Base-by-base conservation (phyloP, 2,329 filamentous ascomycete species). In the Penicillium janthinellum region DNA sequence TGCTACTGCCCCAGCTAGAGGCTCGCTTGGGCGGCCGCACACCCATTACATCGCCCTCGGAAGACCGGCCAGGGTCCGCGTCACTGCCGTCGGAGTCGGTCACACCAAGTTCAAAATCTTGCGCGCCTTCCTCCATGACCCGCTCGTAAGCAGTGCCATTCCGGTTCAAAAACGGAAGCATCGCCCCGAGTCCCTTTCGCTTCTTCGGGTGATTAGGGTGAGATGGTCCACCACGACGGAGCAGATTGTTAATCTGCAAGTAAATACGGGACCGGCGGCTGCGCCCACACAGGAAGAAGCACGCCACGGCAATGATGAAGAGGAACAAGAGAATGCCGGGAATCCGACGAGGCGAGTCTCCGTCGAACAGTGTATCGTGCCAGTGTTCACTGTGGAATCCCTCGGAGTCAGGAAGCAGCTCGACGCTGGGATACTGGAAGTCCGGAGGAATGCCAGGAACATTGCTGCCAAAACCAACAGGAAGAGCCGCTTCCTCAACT, bases 391-490 rank as follows among this genome's bases (percentile, higher is more conserved):
- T 66, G 58, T 74, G 66, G 53, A 71, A 66, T 4, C 64, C 66
- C 45, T 72, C 71, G 1, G 72, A 65, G 54, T 67, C 70, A 17
- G 72, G 75, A 58, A 71, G 71, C 62, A 74, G 64, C 65, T 75
- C 63, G 56, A 76, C 70, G 66, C 77, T 67, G 60, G 93, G 91
- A 69, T 88, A 88, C 74, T 96, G 91, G 74, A 97, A 99, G 72
- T 97, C 92, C 4, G 81, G 71, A 0, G 91, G 89, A 3, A 89
- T 82, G 7, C 81, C 82, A 41, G 81, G 80, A n/a, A 83, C 80
- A 70, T 99, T 99, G 77, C 88, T 92, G 58, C 95, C 95, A 72
- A 98, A 98, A 0, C 95, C 95, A 10, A 99, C 95, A 0, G 93
- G 91, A 1, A 93, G 79, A 15, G 83, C 81, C 15, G 49, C 49